Evolutionary conservation across 2,329 filamentous ascomycete genomes (phyloP).

Genomic region (Aspergillus viridinutans): DNA sequence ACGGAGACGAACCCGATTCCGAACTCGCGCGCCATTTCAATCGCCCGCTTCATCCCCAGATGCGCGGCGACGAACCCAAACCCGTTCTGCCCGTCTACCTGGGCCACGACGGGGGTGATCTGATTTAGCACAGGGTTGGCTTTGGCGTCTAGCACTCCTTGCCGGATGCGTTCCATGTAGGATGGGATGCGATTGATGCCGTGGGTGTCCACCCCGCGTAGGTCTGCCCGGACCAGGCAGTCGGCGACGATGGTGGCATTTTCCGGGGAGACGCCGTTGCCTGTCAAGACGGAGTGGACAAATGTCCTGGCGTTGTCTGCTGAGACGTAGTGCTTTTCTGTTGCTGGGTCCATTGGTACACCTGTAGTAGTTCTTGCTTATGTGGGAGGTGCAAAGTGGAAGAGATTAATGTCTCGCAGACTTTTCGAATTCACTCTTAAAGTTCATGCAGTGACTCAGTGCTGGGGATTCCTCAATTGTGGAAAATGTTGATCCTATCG

Average conservation of each 20-base stretch:
- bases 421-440: background rate
- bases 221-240: constrained; percentile 68
- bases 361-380: background rate
- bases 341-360: constrained; percentile 2
- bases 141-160: constrained; percentile 61
- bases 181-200: constrained; percentile 73
- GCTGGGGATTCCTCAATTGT: background rate
- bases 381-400: background rate
- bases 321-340: constrained; percentile 9
- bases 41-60: constrained; percentile 61
- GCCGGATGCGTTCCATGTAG: constrained; percentile 68
- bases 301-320: constrained; percentile 15
- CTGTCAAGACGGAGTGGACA: constrained; percentile 23
- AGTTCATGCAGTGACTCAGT: background rate
- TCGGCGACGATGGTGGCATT: constrained; percentile 62
- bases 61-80: constrained; percentile 72
- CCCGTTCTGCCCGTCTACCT: constrained; percentile 63
- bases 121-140: constrained; percentile 57
- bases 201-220: constrained; percentile 76
- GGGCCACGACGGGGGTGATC: constrained; percentile 67
- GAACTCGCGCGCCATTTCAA: constrained; percentile 59
- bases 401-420: background rate
- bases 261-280: constrained; percentile 53
- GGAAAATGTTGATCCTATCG: background rate
- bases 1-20: constrained; percentile 74